These are phyloP conservation scores for Hypoxylon rickii DNA, from an alignment of 495 filamentous ascomycete species.

Conservation along the genomic window DNA sequence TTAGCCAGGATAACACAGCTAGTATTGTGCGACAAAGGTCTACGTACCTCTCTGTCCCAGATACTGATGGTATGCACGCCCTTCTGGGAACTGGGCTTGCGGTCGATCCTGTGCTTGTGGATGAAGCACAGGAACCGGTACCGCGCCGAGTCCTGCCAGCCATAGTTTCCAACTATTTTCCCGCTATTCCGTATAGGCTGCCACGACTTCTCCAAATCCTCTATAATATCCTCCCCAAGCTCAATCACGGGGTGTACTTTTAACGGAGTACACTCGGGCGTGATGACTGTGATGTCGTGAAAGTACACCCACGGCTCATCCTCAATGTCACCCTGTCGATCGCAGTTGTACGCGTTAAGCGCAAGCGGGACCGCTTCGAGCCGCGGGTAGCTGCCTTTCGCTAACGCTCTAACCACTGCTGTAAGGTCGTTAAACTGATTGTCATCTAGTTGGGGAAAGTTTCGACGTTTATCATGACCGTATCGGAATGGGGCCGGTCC, in stretches of 20 bases:
- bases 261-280: neutral
- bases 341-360: conserved; percentile 29
- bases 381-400: conserved; percentile 16
- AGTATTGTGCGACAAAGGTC: neutral
- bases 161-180: neutral
- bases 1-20: too few relatives aligned
- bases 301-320: conserved; percentile 21
- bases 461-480: neutral
- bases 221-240: neutral
- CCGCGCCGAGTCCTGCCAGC: neutral
- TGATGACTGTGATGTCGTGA: conserved; percentile 15
- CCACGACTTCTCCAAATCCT: conserved; percentile 14
- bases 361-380: conserved; percentile 21
- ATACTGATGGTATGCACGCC: conserved; percentile 29
- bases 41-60: conserved; percentile 29
- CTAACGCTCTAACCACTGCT: conserved; percentile 16
- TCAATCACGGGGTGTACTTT: neutral
- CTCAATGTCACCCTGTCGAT: neutral
- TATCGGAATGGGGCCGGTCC: conserved; percentile 7
- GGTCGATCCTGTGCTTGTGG: conserved; percentile 27
- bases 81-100: conserved; percentile 8
- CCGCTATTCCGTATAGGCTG: neutral
- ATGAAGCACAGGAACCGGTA: conserved; percentile 32
- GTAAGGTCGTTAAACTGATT: conserved; percentile 8
- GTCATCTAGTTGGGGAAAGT: conserved; percentile 10